Evolutionary conservation across 148 eudicot genomes (phyloP).

Genomic region (Chenopodium berlandieri): DNA sequence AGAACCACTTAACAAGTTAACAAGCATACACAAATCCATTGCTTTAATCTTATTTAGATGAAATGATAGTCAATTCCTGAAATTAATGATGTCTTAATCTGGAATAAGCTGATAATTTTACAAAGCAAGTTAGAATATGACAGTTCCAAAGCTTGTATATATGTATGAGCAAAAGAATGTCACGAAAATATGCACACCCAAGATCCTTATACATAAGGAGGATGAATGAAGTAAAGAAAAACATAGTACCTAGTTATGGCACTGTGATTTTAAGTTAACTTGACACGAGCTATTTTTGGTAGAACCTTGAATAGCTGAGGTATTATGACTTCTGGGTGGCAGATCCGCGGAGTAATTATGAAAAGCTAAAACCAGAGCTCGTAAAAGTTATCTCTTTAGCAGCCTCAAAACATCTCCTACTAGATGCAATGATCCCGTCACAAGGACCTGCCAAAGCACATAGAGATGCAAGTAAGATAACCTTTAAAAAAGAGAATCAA

Average conservation of each 20-base stretch:
- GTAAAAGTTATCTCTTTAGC: constrained; percentile 40
- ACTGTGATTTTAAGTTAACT: not conserved
- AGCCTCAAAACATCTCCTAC: constrained; percentile 85
- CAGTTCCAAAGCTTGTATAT: not conserved
- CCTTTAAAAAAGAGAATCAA: not conserved
- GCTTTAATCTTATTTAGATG: not conserved
- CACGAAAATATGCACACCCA: not conserved
- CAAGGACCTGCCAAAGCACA: constrained; percentile 57
- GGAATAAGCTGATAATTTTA: not conserved
- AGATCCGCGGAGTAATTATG: not conserved
- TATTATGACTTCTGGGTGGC: not conserved
- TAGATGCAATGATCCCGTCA: constrained; percentile 86
- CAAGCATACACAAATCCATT: not conserved
- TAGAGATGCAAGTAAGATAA: not conserved
- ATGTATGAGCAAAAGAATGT: not conserved
- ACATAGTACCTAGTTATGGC: not conserved
- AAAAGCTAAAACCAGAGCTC: not conserved
- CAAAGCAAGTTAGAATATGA: not conserved
- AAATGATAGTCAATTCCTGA: not conserved
- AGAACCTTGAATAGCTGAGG: no score
- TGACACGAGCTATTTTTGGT: not conserved
- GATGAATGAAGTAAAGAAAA: not conserved
- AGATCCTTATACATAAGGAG: not conserved
- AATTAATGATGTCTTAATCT: not conserved
- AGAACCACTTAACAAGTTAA: not conserved